These are phyloP conservation scores for Aspergillus transmontanensis DNA, from an alignment of 2,329 filamentous ascomycete species.

Conservation along the genomic window DNA sequence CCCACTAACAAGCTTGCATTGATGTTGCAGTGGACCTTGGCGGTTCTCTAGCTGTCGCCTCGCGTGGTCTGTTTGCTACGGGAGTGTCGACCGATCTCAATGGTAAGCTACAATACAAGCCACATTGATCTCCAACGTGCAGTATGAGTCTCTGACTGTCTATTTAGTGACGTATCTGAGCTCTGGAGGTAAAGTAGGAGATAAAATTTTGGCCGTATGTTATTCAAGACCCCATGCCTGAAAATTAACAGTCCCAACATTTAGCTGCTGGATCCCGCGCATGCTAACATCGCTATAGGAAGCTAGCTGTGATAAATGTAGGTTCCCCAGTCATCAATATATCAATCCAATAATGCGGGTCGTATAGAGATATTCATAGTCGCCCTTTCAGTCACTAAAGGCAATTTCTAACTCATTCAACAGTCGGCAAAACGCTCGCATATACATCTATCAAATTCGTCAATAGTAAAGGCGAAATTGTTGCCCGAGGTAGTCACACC, in stretches of 20 bases:
- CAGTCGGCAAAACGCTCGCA: conserved; percentile 67
- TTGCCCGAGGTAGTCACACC: conserved; percentile 68
- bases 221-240: neutral
- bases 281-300: conserved; percentile 44
- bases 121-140: neutral
- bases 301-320: conserved; percentile 67
- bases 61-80: conserved; percentile 65
- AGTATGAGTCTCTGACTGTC: neutral
- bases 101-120: conserved; percentile 38
- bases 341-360: neutral
- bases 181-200: conserved; percentile 65
- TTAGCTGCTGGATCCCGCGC: neutral
- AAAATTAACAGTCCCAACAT: neutral
- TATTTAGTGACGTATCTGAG: conserved; percentile 61
- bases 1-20: neutral
- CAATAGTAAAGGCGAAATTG: conserved; percentile 60
- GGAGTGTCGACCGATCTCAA: conserved; percentile 69
- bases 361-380: neutral
- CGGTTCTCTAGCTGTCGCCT: conserved; percentile 67
- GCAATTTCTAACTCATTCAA: conserved; percentile 8
- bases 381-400: neutral
- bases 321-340: conserved; percentile 14
- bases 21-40: conserved; percentile 61
- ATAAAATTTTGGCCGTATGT: conserved; percentile 57
- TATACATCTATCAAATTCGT: conserved; percentile 65